Evolutionary conservation across 1,139 yeast genomes (phyloP).

Genomic region (Geotrichum aggregatum): DNA sequence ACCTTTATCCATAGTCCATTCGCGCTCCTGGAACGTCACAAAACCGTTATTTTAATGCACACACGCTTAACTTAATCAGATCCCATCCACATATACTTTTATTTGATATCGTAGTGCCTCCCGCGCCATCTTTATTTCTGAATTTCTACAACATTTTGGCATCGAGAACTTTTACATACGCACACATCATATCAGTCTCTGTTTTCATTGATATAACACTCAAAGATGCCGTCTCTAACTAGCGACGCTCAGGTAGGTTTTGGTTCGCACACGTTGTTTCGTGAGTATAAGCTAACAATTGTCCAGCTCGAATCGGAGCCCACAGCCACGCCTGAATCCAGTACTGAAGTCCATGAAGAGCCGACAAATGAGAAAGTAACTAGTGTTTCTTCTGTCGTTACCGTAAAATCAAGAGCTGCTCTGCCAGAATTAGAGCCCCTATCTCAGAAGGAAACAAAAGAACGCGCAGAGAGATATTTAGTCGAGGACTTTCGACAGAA

Average conservation of each 20-base stretch:
- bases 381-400: neutral
- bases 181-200: neutral
- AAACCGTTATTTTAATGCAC: neutral
- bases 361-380: neutral
- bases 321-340: neutral
- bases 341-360: neutral
- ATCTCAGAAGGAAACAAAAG: conserved; percentile 18
- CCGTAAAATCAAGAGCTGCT: neutral
- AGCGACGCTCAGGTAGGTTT: conserved; percentile 14
- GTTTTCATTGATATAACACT: neutral
- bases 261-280: neutral
- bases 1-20: conserved; percentile 1
- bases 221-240: conserved; percentile 15
- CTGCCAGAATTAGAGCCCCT: conserved; percentile 1
- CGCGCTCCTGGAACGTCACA: neutral
- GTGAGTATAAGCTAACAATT: neutral
- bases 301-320: conserved; percentile 3
- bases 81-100: neutral
- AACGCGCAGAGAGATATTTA: conserved; percentile 18
- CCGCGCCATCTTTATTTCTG: neutral
- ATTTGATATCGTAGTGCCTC: neutral
- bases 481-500: conserved; percentile 20
- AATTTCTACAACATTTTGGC: neutral
- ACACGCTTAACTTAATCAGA: neutral
- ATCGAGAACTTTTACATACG: neutral